Percentiles rank a stretch among this genome's conserved stretches.
Evolutionary conservation across 2,329 filamentous ascomycete genomes (phyloP).

Genomic region (Pezicula carpinea): DNA sequence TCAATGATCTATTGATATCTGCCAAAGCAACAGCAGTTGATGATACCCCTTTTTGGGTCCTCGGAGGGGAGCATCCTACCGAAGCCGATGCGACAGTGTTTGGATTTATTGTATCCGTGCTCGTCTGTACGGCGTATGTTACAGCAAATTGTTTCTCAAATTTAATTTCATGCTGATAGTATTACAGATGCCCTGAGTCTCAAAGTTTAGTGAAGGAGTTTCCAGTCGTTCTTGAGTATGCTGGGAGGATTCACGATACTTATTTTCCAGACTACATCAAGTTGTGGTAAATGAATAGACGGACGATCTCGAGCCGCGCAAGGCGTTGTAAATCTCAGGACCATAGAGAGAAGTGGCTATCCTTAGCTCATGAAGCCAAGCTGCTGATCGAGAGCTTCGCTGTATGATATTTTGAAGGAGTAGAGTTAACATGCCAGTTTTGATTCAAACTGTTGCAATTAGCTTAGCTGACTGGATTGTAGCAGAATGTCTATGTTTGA

Average conservation of each 20-base stretch:
- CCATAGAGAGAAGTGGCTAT: too few species aligned
- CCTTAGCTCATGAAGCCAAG: too few species aligned
- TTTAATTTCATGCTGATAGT: background rate
- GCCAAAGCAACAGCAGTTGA: slow-evolving; percentile 27
- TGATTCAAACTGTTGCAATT: too few species aligned
- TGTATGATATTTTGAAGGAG: too few species aligned
- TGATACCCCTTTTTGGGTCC: slow-evolving; percentile 48
- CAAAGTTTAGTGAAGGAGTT: slow-evolving; percentile 39
- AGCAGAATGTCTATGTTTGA: too few species aligned
- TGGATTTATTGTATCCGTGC: slow-evolving; percentile 49
- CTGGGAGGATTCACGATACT: slow-evolving; percentile 45
- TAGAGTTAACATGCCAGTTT: too few species aligned
- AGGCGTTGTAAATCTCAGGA: too few species aligned
- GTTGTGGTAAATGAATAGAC: slow-evolving; percentile 19
- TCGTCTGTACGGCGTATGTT: slow-evolving; percentile 51
- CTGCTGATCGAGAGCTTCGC: too few species aligned
- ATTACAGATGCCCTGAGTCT: slow-evolving; percentile 41
- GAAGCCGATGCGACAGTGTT: slow-evolving; percentile 55
- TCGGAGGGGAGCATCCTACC: slow-evolving; percentile 47
- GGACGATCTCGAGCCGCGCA: too few species aligned
- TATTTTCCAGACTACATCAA: slow-evolving; percentile 55
- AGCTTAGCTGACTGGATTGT: too few species aligned
- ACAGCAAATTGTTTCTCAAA: background rate
- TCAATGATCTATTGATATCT: slow-evolving; percentile 39
- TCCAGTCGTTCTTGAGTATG: slow-evolving; percentile 50